Evolutionary conservation across 2,329 filamentous ascomycete genomes (phyloP).

Genomic region (Clarireedia hainanense): DNA sequence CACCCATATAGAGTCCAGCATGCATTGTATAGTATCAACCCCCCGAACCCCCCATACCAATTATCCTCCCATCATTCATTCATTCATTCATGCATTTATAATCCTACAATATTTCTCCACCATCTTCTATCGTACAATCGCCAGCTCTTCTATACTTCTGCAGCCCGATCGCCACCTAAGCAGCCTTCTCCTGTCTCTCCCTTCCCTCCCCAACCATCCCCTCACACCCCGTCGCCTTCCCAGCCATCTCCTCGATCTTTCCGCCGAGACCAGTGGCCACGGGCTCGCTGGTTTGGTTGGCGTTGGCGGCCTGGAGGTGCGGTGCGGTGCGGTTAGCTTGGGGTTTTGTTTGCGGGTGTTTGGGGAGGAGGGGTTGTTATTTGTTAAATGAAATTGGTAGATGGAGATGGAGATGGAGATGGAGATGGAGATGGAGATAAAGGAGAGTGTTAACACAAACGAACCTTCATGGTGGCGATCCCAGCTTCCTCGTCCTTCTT

Average conservation of each 20-base stretch:
- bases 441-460: background rate
- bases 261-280: constrained; percentile 32
- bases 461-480: constrained; percentile 45
- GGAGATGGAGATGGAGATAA: too few species aligned
- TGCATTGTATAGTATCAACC: background rate
- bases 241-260: constrained; percentile 56
- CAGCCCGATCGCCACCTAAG: background rate
- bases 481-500: constrained; percentile 57
- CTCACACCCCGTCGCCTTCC: constrained; percentile 56
- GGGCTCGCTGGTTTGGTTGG: constrained; percentile 11
- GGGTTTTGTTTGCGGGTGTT: background rate
- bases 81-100: background rate
- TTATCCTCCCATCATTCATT: background rate
- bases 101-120: background rate
- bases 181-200: constrained; percentile 33
- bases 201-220: constrained; percentile 60
- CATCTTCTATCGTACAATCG: background rate
- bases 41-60: background rate
- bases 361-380: too few species aligned
- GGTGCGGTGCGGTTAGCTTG: background rate
- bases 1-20: too few species aligned
- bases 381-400: too few species aligned
- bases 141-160: background rate
- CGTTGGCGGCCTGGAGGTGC: constrained; percentile 9
- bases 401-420: too few species aligned